phyloP scores from a whole-genome alignment of 495 filamentous ascomycete species.

The Jackrogersella minutella region DNA sequence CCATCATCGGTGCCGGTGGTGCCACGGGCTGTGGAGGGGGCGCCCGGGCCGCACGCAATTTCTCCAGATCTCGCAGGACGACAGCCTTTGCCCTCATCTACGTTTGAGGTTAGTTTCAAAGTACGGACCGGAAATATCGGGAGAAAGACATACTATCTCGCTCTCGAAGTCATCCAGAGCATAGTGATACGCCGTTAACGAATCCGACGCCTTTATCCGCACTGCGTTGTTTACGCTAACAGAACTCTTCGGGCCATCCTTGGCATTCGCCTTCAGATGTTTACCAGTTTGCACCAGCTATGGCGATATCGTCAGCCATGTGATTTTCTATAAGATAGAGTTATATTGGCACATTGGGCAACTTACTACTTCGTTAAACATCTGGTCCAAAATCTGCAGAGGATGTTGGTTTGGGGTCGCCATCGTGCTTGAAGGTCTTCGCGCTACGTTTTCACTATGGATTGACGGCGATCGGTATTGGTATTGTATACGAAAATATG shows the following conservation, averaged over 20 bases:
- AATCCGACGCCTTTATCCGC: slow-evolving; percentile 48
- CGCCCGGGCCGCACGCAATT: slow-evolving; percentile 45
- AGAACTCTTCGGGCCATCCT: slow-evolving; percentile 48
- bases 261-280: slow-evolving; percentile 51
- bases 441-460: background rate
- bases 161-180: slow-evolving; percentile 60
- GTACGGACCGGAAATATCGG: background rate
- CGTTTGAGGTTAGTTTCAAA: slow-evolving; percentile 24
- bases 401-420: slow-evolving; percentile 42
- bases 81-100: slow-evolving; percentile 55
- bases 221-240: slow-evolving; percentile 42
- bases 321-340: background rate
- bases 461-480: background rate
- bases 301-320: slow-evolving; percentile 13
- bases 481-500: no score
- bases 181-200: slow-evolving; percentile 55
- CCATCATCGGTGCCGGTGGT: slow-evolving; percentile 53
- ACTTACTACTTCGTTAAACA: slow-evolving; percentile 59
- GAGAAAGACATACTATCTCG: slow-evolving; percentile 56
- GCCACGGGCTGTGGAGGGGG: slow-evolving; percentile 41
- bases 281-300: slow-evolving; percentile 63
- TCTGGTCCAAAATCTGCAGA: slow-evolving; percentile 53
- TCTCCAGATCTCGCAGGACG: slow-evolving; percentile 53
- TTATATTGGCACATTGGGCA: background rate
- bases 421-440: slow-evolving; percentile 39